phyloP scores from a whole-genome alignment of 1,284 basidiomycete species.

The Takashimella tepidaria region DNA sequence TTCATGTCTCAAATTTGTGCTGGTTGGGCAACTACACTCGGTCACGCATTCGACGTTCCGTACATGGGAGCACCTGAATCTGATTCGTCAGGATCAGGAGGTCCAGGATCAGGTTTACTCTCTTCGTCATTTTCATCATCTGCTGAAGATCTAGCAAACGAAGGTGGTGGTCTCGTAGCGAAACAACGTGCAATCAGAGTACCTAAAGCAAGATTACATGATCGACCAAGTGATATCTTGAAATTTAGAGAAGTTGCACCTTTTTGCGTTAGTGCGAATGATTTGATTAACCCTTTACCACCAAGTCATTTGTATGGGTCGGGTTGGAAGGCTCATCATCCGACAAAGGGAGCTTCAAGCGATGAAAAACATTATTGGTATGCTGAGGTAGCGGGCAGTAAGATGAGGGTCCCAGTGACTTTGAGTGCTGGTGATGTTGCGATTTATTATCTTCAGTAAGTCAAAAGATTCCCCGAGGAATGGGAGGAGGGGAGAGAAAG shows the following conservation, averaged over 20 bases:
- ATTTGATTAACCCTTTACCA: conserved; percentile 88
- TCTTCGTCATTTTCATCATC: too few relatives aligned
- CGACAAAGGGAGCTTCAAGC: conserved; percentile 52
- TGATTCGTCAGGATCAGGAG: not conserved
- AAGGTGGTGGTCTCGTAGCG: conserved; percentile 24
- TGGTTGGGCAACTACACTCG: conserved; percentile 71
- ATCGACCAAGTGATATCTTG: conserved; percentile 58
- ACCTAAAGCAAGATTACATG: conserved; percentile 66
- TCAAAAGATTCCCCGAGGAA: not conserved
- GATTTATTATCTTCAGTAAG: conserved; percentile 51
- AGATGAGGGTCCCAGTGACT: conserved; percentile 59
- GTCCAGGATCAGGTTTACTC: not conserved
- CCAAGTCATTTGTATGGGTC: conserved; percentile 81
- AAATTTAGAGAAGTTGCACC: conserved; percentile 77
- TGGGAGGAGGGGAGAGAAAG: not conserved
- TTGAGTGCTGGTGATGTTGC: conserved; percentile 52
- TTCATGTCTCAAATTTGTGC: conserved; percentile 79
- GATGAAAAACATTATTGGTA: conserved; percentile 71
- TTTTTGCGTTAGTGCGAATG: conserved; percentile 86
- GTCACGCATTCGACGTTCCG: conserved; percentile 59
- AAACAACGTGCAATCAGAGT: conserved; percentile 52
- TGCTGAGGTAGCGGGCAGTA: conserved; percentile 62
- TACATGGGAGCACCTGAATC: conserved; percentile 40
- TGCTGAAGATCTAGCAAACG: conserved; percentile 10
- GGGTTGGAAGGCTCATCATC: conserved; percentile 77